A percentile compares a stretch with the other conserved stretches of the same genome.
These are phyloP conservation scores for Phlebiopsis flavidoalba DNA, from an alignment of 768 basidiomycete species.

Conservation along the genomic window DNA sequence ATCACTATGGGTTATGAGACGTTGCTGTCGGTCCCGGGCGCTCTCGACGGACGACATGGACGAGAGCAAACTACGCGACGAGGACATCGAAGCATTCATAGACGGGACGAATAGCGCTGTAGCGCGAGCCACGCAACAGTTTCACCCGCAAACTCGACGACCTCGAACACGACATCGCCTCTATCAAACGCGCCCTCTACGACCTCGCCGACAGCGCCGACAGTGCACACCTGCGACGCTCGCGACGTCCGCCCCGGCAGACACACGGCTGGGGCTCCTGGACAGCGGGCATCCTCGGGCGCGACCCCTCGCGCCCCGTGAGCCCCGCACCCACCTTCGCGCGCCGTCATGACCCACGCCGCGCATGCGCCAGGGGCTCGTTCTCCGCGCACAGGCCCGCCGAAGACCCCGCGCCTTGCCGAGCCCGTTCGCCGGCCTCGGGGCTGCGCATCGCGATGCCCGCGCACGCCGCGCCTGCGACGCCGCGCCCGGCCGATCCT, in stretches of 20 bases:
- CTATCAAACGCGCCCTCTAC: slow-evolving; percentile 55
- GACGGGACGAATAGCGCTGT: slow-evolving; percentile 47
- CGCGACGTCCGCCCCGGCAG: slow-evolving; percentile 1
- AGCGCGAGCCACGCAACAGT: slow-evolving; percentile 39
- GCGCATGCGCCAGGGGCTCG: slow-evolving; percentile 47
- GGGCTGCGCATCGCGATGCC: slow-evolving; percentile 61
- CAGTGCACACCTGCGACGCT: slow-evolving; percentile 2
- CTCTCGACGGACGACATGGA: slow-evolving; percentile 27
- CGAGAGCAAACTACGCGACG: slow-evolving; percentile 37
- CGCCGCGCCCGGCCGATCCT: slow-evolving; percentile 8
- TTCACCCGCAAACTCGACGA: slow-evolving; percentile 63
- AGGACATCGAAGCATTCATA: slow-evolving; percentile 51
- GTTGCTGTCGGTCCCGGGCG: slow-evolving; percentile 55
- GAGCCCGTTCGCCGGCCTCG: slow-evolving; percentile 42
- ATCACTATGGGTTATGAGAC: slow-evolving; percentile 63
- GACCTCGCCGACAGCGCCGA: slow-evolving; percentile 28
- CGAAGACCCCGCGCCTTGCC: slow-evolving; percentile 5
- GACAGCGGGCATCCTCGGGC: slow-evolving; percentile 49
- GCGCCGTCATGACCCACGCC: slow-evolving; percentile 67
- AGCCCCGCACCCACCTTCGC: slow-evolving; percentile 61
- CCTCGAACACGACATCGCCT: slow-evolving; percentile 71
- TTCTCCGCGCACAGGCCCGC: slow-evolving; percentile 13
- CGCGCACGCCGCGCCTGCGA: slow-evolving; percentile 22
- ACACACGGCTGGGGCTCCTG: slow-evolving; percentile 39
- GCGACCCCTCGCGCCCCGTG: slow-evolving; percentile 32